A percentile compares a stretch with the other conserved stretches of the same genome.
Conservation (phyloP, 108 stramenopile genomes). For the Discostella pseudostelligera region DNA sequence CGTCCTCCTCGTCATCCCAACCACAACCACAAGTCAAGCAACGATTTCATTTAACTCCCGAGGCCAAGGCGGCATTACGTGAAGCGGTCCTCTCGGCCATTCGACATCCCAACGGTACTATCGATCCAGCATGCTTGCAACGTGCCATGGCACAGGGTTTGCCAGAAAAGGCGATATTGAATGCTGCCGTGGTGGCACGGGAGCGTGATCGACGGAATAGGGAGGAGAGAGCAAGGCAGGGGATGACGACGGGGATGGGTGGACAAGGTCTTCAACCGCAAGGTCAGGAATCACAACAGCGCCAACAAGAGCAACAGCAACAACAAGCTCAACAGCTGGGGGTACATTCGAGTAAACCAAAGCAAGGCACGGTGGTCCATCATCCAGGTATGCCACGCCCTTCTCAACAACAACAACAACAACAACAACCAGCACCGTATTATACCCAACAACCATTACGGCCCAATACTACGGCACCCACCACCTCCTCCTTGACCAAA, state of each 20-base stretch:
- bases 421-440: not conserved
- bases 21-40: conserved; percentile 18
- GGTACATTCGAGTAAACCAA: not conserved
- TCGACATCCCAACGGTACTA: conserved; percentile 61
- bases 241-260: conserved; percentile 1
- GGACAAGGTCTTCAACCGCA: not conserved
- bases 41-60: conserved; percentile 55
- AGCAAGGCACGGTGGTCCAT: conserved; percentile 1
- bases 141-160: conserved; percentile 70
- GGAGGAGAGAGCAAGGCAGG: conserved; percentile 34
- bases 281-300: conserved; percentile 1
- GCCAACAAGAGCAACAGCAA: conserved; percentile 11
- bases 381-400: conserved; percentile 2
- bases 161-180: conserved; percentile 72
- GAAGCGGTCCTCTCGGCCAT: conserved; percentile 84
- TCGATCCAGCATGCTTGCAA: conserved; percentile 63
- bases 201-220: conserved; percentile 59
- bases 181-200: conserved; percentile 77
- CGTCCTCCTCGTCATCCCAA: not conserved
- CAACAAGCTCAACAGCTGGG: conserved; percentile 12
- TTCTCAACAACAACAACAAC: no score
- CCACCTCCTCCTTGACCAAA: conserved; percentile 1
- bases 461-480: conserved; percentile 1
- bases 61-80: conserved; percentile 69
- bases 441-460: not conserved